Percentiles rank a stretch among this genome's conserved stretches.
Conservation (phyloP, 2,329 filamentous ascomycete genomes). For the Trichoderma semiorbis region DNA sequence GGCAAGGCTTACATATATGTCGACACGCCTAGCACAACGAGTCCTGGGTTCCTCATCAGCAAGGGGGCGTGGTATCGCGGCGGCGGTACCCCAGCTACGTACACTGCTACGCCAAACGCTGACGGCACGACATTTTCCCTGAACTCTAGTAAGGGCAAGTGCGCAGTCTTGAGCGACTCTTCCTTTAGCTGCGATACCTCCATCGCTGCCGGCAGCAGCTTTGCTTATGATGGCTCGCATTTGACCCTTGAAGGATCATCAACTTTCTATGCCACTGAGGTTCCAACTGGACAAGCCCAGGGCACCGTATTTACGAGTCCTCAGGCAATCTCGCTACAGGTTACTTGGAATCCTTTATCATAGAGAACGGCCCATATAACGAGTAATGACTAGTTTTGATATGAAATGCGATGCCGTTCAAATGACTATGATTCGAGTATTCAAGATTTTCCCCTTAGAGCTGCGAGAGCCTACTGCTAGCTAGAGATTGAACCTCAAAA, state of each 20-base stretch:
- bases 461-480: no score
- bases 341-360: neutral
- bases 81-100: constrained; percentile 1
- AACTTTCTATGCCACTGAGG: neutral
- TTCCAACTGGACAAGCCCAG: neutral
- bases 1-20: neutral
- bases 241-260: neutral
- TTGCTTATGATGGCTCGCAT: neutral
- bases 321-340: neutral
- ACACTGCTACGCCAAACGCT: neutral
- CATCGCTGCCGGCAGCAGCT: neutral
- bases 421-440: neutral
- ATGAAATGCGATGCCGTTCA: neutral
- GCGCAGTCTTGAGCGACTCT: neutral
- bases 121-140: neutral
- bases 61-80: neutral
- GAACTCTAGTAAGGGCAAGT: constrained; percentile 3
- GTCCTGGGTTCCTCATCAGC: neutral
- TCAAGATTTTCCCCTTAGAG: neutral
- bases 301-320: neutral
- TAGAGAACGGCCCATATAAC: neutral
- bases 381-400: neutral
- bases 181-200: neutral
- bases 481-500: neutral
- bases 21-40: neutral